Evolutionary conservation across 345 rosid species (phyloP).

Genomic region (Brassica incana): DNA sequence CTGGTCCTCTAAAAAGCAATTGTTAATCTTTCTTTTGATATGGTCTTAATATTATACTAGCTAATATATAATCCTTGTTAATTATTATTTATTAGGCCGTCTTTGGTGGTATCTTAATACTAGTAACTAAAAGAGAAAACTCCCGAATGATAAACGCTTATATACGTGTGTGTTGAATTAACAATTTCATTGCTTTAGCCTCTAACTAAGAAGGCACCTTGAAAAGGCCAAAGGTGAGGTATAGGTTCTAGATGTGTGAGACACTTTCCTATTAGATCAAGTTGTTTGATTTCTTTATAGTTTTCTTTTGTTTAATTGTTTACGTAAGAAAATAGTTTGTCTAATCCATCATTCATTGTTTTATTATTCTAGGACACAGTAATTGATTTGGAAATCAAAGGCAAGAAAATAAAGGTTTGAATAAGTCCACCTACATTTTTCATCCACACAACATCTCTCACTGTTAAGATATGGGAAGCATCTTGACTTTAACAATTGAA

Average conservation of each 20-base stretch:
- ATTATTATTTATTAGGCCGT: not conserved
- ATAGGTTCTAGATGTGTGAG: not conserved
- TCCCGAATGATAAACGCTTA: not conserved
- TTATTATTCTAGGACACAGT: not conserved
- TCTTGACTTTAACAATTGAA: slow-evolving; percentile 22
- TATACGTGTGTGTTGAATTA: not conserved
- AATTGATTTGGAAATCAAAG: not conserved
- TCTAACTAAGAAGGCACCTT: not conserved
- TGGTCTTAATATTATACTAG: not conserved
- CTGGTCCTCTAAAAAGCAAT: not conserved
- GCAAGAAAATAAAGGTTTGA: slow-evolving; percentile 7
- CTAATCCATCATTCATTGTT: not conserved
- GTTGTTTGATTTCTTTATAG: not conserved
- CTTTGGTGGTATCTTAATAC: not conserved
- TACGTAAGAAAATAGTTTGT: not conserved
- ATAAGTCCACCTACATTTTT: not conserved
- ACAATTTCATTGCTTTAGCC: not conserved
- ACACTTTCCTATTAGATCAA: not conserved
- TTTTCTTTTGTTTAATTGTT: not conserved
- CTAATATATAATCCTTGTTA: not conserved
- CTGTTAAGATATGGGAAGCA: slow-evolving; percentile 11
- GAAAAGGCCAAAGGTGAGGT: not conserved
- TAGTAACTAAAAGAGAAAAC: not conserved
- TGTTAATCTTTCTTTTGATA: not conserved
- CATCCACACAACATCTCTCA: slow-evolving; percentile 3